Conservation (phyloP, 163 green algal species). For the Scenedesmus sp. region DNA sequence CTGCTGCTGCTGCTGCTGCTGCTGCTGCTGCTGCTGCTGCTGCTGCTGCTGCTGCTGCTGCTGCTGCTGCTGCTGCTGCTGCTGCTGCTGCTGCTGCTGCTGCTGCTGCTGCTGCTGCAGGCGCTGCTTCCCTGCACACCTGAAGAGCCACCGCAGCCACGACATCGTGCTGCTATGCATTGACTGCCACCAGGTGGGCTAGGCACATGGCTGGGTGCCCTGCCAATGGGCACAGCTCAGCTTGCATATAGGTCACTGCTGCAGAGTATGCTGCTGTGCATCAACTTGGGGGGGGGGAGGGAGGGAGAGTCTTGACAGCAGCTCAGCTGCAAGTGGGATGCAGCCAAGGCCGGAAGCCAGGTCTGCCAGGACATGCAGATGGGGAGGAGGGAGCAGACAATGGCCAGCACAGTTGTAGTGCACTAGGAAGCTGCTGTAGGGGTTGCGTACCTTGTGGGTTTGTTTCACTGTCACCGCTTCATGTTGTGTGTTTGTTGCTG, state of each 20-base stretch:
- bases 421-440: not conserved
- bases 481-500: conserved; percentile 60
- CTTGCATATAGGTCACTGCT: not conserved
- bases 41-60: not conserved
- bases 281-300: no score
- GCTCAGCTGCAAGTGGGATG: not conserved
- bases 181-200: conserved; percentile 66
- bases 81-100: conserved; percentile 77
- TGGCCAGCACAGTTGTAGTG: not conserved
- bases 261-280: not conserved
- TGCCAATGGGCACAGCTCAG: no score
- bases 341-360: not conserved
- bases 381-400: no score
- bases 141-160: conserved; percentile 85
- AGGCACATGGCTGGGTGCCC: not conserved
- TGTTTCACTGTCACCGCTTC: not conserved
- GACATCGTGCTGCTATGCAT: conserved; percentile 57
- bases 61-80: conserved; percentile 40
- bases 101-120: conserved; percentile 83
- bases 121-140: conserved; percentile 72
- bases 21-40: conserved; percentile 77
- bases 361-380: no score
- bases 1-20: conserved; percentile 77
- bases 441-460: no score
- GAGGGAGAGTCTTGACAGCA: no score